Evolutionary conservation across 2,329 filamentous ascomycete species (phyloP), one percentile per base, ranked within the genome.

Genomic region (Colletotrichum salicis): DNA sequence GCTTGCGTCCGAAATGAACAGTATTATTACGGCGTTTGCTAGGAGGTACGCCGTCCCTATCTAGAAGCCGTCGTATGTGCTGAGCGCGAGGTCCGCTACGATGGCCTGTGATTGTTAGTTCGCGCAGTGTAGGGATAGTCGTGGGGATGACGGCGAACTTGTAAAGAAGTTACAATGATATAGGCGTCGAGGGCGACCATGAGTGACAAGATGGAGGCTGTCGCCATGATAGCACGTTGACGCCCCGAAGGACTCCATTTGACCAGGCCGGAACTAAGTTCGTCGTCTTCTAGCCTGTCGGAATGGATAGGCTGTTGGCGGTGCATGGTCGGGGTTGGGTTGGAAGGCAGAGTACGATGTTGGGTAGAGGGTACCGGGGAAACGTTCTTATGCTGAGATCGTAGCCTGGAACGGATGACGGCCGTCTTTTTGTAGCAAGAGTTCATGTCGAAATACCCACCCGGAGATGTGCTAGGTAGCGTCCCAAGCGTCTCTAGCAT

Each of bases 1-100:
- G 78, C 78, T 76, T 69, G 82, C 64, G 63, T 81, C 76, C 71
- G 76, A 76, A 12, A 79, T 74, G 41, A 77, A 71, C 5, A 74
- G 74, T 75, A 78, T 78, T 19, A 74, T 63, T 11, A 77, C 74
- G 12, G 75, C 70, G 29, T 74, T 75, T 12, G 73, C 74, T 15
- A 78, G 70, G 3, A 78, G 72, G 60, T 78, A 78, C 10, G 76
- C 75, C 5, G 76, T 77, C 15, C 76, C 76, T 29, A 78, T 71
- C 76, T 76, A 78, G 70, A 78, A 77, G 33, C 74, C 75, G 51
- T 76, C 70, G 8, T 76, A 77, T 1, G 75, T 70, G 27, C 70
- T 73, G 45, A 71, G 74, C 22, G 56, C 48, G 10, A 78, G 73
- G 45, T 78, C 75, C 15, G 60, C 69, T 4, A 75, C 68, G 31